Conservation (phyloP, 1,284 basidiomycete genomes). For the Trichosporon sp. region DNA sequence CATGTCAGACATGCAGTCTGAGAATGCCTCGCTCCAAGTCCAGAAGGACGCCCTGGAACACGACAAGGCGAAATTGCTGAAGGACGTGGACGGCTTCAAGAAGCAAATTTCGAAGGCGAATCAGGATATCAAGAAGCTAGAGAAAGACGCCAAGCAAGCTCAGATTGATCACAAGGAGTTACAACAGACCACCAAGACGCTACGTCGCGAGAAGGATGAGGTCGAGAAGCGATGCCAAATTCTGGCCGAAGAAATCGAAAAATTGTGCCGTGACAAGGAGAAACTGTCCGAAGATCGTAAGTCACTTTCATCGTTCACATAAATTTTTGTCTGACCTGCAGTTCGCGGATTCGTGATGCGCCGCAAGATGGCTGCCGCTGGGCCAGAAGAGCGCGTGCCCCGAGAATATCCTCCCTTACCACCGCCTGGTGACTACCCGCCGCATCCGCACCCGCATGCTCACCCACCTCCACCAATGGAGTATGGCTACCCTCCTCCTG, state of each 20-base stretch:
- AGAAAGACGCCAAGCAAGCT: constrained; percentile 8
- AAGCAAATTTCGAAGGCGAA: background rate
- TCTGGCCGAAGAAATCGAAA: background rate
- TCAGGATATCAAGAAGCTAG: background rate
- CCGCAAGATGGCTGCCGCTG: constrained; percentile 1
- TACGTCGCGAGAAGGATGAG: background rate
- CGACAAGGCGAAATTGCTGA: background rate
- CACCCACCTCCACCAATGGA: background rate
- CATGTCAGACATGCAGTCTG: background rate
- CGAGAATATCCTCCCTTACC: background rate
- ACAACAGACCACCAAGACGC: background rate
- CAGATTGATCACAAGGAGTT: constrained; percentile 4
- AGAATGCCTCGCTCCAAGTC: background rate
- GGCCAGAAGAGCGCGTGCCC: background rate
- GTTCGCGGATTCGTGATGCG: constrained; percentile 2
- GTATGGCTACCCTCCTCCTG: background rate
- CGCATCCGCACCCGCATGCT: background rate
- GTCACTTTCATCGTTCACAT: background rate
- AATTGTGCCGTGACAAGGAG: background rate
- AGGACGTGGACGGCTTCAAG: background rate
- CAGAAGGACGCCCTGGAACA: background rate
- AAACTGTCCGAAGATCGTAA: background rate
- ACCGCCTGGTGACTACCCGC: background rate
- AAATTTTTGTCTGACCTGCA: constrained; percentile 1
- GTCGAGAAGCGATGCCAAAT: background rate